Conservation (phyloP, 371 early-diverging fungal genomes). For the Paramicrosporidium saccamoebae region DNA sequence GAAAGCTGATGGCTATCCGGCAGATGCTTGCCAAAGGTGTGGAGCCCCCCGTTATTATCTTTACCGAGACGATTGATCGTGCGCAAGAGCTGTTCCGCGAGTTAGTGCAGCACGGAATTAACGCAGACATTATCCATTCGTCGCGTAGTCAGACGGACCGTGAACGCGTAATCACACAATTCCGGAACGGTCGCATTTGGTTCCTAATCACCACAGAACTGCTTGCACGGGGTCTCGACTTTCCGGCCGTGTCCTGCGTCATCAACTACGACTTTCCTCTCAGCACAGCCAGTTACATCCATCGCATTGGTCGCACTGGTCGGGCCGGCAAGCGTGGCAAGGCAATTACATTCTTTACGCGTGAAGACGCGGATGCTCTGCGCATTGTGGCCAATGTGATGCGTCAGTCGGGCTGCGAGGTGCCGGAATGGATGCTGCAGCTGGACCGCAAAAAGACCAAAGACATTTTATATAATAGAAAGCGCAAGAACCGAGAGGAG, state of each 20-base stretch:
- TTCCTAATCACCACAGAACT: slow-evolving; percentile 86
- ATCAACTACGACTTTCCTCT: slow-evolving; percentile 92
- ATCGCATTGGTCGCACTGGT: slow-evolving; percentile 72
- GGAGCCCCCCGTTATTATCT: slow-evolving; percentile 66
- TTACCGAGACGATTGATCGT: slow-evolving; percentile 82
- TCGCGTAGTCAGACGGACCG: slow-evolving; percentile 68
- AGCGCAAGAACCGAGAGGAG: too few species aligned
- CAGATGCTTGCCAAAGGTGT: slow-evolving; percentile 47
- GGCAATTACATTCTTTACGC: slow-evolving; percentile 61
- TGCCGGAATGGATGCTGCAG: slow-evolving; percentile 83
- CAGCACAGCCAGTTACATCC: slow-evolving; percentile 64
- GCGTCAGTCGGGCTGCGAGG: slow-evolving; percentile 70
- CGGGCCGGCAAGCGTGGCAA: slow-evolving; percentile 47
- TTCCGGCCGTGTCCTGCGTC: slow-evolving; percentile 59
- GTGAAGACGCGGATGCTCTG: slow-evolving; percentile 57
- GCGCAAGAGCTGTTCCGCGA: slow-evolving; percentile 73
- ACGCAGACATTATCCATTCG: slow-evolving; percentile 77
- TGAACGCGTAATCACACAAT: slow-evolving; percentile 54
- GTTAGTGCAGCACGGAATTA: slow-evolving; percentile 81
- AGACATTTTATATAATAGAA: too few species aligned
- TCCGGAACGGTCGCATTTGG: slow-evolving; percentile 64
- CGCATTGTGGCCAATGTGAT: slow-evolving; percentile 80
- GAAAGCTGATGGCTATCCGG: slow-evolving; percentile 64
- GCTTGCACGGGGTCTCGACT: slow-evolving; percentile 81
- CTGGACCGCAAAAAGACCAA: too few species aligned